Percentiles rank a stretch among this genome's conserved stretches.
Evolutionary conservation across 345 rosid genomes (phyloP).

Genomic region (Salix caprea): DNA sequence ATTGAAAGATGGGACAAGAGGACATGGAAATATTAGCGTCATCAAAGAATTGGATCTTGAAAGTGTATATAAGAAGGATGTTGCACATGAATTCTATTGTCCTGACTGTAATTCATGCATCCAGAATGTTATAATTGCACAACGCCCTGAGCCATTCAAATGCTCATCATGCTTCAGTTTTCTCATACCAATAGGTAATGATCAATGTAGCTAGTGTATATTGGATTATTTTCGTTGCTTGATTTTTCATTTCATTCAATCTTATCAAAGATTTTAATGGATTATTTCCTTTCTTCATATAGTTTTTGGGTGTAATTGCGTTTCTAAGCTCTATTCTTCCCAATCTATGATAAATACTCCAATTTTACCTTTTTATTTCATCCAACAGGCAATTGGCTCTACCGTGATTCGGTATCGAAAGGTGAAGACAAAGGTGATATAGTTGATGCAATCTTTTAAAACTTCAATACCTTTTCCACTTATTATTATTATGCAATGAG

Average conservation of each 20-base stretch:
- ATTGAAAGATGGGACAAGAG: neutral
- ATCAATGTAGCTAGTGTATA: neutral
- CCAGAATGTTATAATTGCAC: conserved; percentile 7
- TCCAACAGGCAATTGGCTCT: neutral
- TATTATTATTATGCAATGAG: neutral
- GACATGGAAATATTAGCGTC: neutral
- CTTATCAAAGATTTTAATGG: too few relatives aligned
- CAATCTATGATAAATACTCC: neutral
- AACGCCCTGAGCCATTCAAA: neutral
- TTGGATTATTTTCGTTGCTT: too few relatives aligned
- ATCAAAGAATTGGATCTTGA: conserved; percentile 5
- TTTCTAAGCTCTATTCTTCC: neutral
- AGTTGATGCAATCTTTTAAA: neutral
- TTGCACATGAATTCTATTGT: conserved; percentile 12
- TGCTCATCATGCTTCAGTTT: conserved; percentile 20
- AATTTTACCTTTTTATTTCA: neutral
- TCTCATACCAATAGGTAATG: conserved; percentile 15
- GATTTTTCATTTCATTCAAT: too few relatives aligned
- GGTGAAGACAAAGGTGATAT: neutral
- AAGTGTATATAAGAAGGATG: conserved; percentile 1
- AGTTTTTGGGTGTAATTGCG: neutral
- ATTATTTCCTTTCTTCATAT: too few relatives aligned
- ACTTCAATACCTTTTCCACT: neutral
- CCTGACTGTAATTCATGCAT: conserved; percentile 18
- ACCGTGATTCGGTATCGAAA: too few relatives aligned